Evolutionary conservation across 2,329 filamentous ascomycete genomes (phyloP), one percentile per base, ranked within the genome.

Genomic region (Esteya vermicola): DNA sequence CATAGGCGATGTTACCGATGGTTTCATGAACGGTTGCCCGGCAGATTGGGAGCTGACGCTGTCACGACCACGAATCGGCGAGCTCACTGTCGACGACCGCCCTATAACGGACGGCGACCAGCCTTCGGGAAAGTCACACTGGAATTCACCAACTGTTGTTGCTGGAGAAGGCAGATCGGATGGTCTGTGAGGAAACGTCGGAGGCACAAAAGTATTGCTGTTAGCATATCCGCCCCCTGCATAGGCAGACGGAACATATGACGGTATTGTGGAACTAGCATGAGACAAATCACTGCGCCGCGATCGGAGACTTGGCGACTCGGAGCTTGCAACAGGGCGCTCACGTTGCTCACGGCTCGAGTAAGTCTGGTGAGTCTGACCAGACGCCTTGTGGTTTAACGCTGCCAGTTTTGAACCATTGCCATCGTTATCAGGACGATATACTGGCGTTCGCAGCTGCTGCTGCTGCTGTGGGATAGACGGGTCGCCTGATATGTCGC

Each of bases 61-160:
- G 33, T 67, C 70, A 7, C 70, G 64, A 3, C 62, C 66, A 32
- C 70, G 61, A 1, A 66, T 60, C 3, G 75, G 73, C 2, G 74
- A 78, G 49, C 65, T 70, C 43, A 78, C 55, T 1, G 67, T 63
- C 0, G 73, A 77, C 2, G 72, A 70, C 21, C 63, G 13, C 73
- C 73, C 47, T 77, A 71, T n/a, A n/a, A n/a, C n/a, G 1, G 72
- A 67, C 0, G 66, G 64, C 9, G 70, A 74, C 71, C 73, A 77
- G 2, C 72, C 72, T 44, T 76, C 74, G 41, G 73, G 71, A 26
- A 72, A 65, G 38, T 76, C 72, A 12, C 67, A 63, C 39, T 62
- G 62, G 40, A 70, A 69, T 40, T 72, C 70, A 9, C 64, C 62
- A 12, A 66, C 51, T 0, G 68, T 71, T 4, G 62, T 66, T 12